phyloP scores from a whole-genome alignment of 2,329 filamentous ascomycete species.

The Phialophora tarda region DNA sequence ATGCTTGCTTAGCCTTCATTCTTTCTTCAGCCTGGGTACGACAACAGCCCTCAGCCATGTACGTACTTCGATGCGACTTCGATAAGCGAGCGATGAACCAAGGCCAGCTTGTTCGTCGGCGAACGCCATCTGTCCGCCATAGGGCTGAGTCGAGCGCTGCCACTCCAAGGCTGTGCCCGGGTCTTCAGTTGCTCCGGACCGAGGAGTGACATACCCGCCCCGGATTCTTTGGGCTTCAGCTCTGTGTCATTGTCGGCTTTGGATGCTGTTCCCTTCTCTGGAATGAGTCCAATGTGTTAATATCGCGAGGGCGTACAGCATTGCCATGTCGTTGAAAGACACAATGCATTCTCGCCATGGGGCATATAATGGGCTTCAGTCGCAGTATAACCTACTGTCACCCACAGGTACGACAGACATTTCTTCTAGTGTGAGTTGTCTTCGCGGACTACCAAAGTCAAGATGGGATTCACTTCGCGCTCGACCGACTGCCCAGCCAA shows the following conservation, averaged over 20 bases:
- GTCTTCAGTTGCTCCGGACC: not conserved
- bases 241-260: not conserved
- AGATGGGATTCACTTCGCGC: not conserved
- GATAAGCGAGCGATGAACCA: not conserved
- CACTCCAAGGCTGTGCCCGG: not conserved
- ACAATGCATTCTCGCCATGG: not conserved
- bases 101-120: not conserved
- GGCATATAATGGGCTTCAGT: not conserved
- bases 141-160: not conserved
- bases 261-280: not conserved
- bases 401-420: not conserved
- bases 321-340: not conserved
- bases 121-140: not conserved
- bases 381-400: not conserved
- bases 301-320: not conserved
- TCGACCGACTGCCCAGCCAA: slow-evolving; percentile 11
- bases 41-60: not conserved
- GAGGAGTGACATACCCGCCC: not conserved
- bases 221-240: too few relatives aligned
- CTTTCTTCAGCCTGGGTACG: too few relatives aligned
- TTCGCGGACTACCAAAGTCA: not conserved
- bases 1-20: too few relatives aligned
- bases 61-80: not conserved
- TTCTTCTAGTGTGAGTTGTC: not conserved
- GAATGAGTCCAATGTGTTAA: not conserved